phyloP scores from a whole-genome alignment of 495 filamentous ascomycete genomes.

The Gamarada debralockiae region DNA sequence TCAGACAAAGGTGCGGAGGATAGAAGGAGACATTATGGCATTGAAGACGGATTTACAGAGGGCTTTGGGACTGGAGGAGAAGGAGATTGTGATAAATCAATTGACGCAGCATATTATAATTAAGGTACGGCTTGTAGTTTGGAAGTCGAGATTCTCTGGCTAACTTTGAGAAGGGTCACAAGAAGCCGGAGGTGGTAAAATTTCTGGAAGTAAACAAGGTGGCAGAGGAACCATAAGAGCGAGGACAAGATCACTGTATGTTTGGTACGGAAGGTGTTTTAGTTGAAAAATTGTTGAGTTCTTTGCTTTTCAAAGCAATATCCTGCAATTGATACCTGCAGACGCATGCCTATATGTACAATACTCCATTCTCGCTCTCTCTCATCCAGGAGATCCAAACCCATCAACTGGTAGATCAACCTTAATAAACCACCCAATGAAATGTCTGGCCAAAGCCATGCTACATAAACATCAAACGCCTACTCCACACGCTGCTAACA shows the following conservation, averaged over 20 bases:
- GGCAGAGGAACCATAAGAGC: neutral
- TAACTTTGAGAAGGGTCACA: conserved; percentile 24
- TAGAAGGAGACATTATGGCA: conserved; percentile 63
- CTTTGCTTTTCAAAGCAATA: conserved; percentile 16
- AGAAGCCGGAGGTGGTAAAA: conserved; percentile 29
- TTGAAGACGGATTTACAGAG: conserved; percentile 46
- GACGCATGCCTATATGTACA: conserved; percentile 18
- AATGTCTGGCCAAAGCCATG: conserved; percentile 20
- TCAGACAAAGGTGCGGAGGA: conserved; percentile 71
- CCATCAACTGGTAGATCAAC: conserved; percentile 19
- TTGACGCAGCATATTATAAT: conserved; percentile 62
- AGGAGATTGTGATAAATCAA: conserved; percentile 50
- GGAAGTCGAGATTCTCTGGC: neutral
- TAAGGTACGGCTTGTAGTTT: conserved; percentile 40
- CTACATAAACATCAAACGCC: conserved; percentile 25
- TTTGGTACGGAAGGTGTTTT: neutral
- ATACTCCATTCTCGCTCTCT: conserved; percentile 2
- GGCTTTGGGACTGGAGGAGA: conserved; percentile 38
- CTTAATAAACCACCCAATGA: conserved; percentile 12
- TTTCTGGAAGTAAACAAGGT: conserved; percentile 26
- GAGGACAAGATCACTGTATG: too few species aligned
- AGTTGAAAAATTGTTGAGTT: neutral
- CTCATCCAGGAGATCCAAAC: neutral
- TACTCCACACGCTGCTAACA: conserved; percentile 19
- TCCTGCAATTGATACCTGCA: conserved; percentile 6